Evolutionary conservation across 768 basidiomycete species (phyloP), one percentile per base, ranked within the genome.

Genomic region (Mrakia frigida): DNA sequence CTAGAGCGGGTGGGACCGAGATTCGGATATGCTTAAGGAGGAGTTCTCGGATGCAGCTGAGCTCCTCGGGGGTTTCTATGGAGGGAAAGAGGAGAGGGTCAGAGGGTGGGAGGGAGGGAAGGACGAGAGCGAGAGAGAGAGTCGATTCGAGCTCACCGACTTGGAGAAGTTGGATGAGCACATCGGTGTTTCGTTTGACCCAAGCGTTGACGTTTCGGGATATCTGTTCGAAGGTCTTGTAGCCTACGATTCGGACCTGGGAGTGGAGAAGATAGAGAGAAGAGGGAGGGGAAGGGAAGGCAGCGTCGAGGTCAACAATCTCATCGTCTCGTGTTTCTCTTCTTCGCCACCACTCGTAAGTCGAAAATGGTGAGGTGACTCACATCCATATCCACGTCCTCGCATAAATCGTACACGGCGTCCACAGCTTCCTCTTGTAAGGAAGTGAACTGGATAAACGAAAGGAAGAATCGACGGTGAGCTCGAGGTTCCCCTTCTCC

Each of bases 131-230:
- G 43, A 10, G 10, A n/a, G 31, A 33, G 61, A 63, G 11, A 23
- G 56, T 9, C 10, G 23, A 23, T 33, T 71, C 33, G 31, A 31
- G 31, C 70, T 72, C 18, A 72, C 70, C 70, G 50, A 72, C 50
- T 59, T 72, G 70, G 23, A 77, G 71, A 23, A 77, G 73, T 39
- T 77, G 77, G 33, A 69, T 74, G 53, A 77, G 43, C 25, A 77
- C 77, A 56, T 77, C 77, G 6, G 77, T 74, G 60, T 77, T 77
- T 52, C 77, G 50, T 43, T 77, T 73, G 25, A 77, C 67, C 77
- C 77, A 77, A 28, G 72, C 33, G 35, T 16, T 33, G 7, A 52
- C 73, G 10, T 52, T 61, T n/a, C 56, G 7, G 6, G 72, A 74
- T 41, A 77, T 68, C 16, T 56, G 72, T 0, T n/a, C 71, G 33